A percentile compares a stretch with the other conserved stretches of the same genome.
Conservation (phyloP, 352 stramenopile species). For the Elongisporangium undulatum region DNA sequence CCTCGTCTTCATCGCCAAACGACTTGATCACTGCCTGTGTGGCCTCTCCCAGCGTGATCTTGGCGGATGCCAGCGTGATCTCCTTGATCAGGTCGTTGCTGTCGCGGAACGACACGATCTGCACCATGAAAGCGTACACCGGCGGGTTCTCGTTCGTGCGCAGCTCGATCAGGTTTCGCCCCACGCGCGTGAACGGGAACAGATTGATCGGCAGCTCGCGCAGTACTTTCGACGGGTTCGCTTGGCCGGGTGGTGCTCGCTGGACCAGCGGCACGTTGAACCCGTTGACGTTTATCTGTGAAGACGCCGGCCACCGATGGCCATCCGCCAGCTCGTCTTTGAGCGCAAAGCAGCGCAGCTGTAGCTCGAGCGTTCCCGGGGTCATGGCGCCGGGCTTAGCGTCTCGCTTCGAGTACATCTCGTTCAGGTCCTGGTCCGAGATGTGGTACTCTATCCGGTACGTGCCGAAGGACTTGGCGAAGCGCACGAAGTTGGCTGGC, state of each 20-base stretch:
- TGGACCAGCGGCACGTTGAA: constrained; percentile 66
- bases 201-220: constrained; percentile 70
- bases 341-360: constrained; percentile 71
- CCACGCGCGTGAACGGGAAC: constrained; percentile 61
- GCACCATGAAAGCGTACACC: constrained; percentile 66
- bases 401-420: constrained; percentile 57
- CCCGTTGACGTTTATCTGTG: constrained; percentile 63
- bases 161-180: constrained; percentile 74
- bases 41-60: constrained; percentile 66
- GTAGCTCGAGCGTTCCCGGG: constrained; percentile 59
- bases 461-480: constrained; percentile 35
- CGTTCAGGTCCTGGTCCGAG: constrained; percentile 67
- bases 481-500: constrained; percentile 56
- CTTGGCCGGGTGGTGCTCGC: constrained; percentile 63
- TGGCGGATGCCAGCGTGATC: constrained; percentile 50
- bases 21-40: constrained; percentile 77
- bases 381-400: constrained; percentile 46
- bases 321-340: constrained; percentile 69
- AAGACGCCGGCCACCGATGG: constrained; percentile 68
- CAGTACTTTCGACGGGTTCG: constrained; percentile 79
- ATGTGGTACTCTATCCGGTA: constrained; percentile 69
- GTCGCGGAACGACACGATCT: constrained; percentile 66
- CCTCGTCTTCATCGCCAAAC: constrained; percentile 75
- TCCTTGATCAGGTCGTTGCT: constrained; percentile 59
- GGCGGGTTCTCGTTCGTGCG: constrained; percentile 57